These are phyloP conservation scores for Trametes villosa DNA, from an alignment of 768 basidiomycete species.

Conservation along the genomic window DNA sequence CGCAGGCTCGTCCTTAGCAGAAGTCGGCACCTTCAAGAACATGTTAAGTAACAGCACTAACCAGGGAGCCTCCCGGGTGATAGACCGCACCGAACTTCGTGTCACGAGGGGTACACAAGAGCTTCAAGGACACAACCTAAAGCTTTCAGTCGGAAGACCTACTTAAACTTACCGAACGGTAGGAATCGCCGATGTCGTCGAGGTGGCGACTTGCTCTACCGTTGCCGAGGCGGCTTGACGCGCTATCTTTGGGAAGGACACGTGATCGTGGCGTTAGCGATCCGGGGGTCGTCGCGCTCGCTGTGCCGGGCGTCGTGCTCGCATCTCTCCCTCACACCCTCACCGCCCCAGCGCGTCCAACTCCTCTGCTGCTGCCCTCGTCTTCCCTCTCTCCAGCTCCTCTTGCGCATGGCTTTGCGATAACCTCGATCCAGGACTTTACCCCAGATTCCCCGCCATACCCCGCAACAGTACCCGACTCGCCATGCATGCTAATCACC, in stretches of 20 bases:
- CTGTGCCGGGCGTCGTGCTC: neutral
- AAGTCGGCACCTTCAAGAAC: too few relatives aligned
- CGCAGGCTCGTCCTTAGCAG: too few relatives aligned
- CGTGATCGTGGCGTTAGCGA: constrained; percentile 18
- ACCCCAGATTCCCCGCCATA: neutral
- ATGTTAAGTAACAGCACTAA: too few relatives aligned
- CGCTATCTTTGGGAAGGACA: constrained; percentile 7
- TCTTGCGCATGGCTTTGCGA: constrained; percentile 6
- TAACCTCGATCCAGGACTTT: neutral
- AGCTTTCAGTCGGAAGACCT: too few relatives aligned
- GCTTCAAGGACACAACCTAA: too few relatives aligned
- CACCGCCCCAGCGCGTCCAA: neutral
- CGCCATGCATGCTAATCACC: constrained; percentile 12
- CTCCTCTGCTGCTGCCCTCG: neutral
- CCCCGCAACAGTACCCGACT: constrained; percentile 2
- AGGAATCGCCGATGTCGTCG: too few relatives aligned
- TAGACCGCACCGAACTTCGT: too few relatives aligned
- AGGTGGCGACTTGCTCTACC: too few relatives aligned
- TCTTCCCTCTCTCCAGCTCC: neutral
- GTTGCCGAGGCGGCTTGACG: too few relatives aligned
- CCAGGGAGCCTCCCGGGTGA: too few relatives aligned
- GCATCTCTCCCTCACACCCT: neutral
- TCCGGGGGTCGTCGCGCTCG: neutral
- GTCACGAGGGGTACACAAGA: too few relatives aligned
- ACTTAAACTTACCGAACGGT: too few relatives aligned